phyloP scores from a whole-genome alignment of 2,329 filamentous ascomycete genomes.

The Pestalotiopsis sp. region DNA sequence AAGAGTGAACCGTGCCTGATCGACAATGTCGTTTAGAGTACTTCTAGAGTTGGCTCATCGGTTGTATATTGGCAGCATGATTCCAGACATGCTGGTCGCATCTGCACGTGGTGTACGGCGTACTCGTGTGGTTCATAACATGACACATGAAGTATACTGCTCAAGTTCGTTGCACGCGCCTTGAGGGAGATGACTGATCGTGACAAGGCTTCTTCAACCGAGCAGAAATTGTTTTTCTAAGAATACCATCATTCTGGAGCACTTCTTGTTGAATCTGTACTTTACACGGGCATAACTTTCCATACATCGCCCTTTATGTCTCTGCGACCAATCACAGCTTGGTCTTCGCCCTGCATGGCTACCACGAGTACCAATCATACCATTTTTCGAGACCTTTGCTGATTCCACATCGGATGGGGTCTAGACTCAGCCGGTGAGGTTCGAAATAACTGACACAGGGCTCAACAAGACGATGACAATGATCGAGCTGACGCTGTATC shows the following conservation, averaged over 20 bases:
- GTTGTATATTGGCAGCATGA: not conserved
- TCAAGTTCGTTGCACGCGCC: too few relatives aligned
- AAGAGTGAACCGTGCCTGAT: not conserved
- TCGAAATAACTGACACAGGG: not conserved
- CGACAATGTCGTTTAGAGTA: not conserved
- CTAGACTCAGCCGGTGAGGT: not conserved
- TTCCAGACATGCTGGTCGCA: not conserved
- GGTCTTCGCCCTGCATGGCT: not conserved
- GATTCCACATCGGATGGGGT: not conserved
- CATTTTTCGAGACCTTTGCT: not conserved
- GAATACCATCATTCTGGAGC: too few relatives aligned
- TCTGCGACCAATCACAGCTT: not conserved
- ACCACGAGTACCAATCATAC: not conserved
- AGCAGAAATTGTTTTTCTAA: too few relatives aligned
- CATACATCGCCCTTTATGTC: not conserved
- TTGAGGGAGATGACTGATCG: too few relatives aligned
- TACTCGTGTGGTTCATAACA: not conserved
- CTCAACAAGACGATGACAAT: not conserved
- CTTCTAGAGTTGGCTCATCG: not conserved
- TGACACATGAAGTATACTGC: too few relatives aligned
- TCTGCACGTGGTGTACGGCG: not conserved
- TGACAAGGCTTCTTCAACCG: too few relatives aligned
- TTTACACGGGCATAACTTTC: not conserved
- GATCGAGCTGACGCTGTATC: not conserved
- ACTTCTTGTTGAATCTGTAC: not conserved